Evolutionary conservation across 306 rosid species (phyloP).

Genomic region (Cajanus cajan): DNA sequence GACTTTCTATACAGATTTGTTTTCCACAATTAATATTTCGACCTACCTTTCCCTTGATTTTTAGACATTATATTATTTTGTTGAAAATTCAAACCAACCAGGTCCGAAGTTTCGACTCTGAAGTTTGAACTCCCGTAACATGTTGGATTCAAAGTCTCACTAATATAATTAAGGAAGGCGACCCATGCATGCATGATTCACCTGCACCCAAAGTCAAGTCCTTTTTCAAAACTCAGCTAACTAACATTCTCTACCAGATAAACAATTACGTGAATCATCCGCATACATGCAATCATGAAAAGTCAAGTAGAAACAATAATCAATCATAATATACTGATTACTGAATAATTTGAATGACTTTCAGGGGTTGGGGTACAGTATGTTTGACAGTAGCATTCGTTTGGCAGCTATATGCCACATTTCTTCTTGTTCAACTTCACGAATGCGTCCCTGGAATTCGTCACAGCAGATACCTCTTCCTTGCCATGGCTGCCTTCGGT

Average conservation of each 20-base stretch:
- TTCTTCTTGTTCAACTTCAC: conserved; percentile 49
- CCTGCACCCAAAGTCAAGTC: neutral
- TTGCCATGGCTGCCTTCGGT: conserved; percentile 56
- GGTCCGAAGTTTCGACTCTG: neutral
- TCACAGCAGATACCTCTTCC: conserved; percentile 45
- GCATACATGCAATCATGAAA: neutral
- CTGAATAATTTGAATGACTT: neutral
- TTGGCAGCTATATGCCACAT: conserved; percentile 46
- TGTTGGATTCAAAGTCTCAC: neutral
- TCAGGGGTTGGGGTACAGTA: conserved; percentile 46
- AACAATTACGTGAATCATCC: neutral
- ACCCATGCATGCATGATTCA: neutral
- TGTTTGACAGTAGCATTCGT: conserved; percentile 40
- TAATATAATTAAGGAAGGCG: neutral
- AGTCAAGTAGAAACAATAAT: neutral
- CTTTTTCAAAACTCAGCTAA: neutral
- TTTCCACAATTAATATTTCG: neutral
- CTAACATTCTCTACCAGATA: neutral
- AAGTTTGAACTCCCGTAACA: neutral
- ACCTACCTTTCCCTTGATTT: neutral
- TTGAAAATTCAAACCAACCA: neutral
- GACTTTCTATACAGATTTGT: neutral
- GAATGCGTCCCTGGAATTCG: conserved; percentile 44
- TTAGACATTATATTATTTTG: neutral
- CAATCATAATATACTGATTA: neutral